phyloP scores from a whole-genome alignment of 1,284 basidiomycete species.

The Nidula niveotomentosa region DNA sequence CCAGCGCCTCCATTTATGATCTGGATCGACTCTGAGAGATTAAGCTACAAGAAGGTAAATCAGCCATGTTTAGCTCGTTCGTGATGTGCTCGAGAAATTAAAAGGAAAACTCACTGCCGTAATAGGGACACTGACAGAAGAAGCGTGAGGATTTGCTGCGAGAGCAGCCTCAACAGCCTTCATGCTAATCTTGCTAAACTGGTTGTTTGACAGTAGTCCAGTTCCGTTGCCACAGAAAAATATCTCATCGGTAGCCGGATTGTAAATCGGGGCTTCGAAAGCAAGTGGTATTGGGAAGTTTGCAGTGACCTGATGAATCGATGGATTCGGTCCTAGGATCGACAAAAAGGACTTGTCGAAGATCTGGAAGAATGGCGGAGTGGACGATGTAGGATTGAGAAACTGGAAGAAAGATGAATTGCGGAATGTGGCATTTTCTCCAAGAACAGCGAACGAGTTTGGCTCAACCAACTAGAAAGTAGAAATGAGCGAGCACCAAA shows the following conservation, averaged over 20 bases:
- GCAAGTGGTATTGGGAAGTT: conserved; percentile 65
- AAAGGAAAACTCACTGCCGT: conserved; percentile 41
- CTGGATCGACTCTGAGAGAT: conserved; percentile 45
- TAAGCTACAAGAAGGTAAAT: conserved; percentile 28
- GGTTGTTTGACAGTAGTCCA: conserved; percentile 45
- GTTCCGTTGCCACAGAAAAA: conserved; percentile 50
- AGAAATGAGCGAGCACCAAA: background rate
- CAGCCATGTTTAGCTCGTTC: no score
- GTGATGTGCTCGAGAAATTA: background rate
- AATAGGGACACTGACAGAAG: conserved; percentile 50
- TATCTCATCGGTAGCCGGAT: conserved; percentile 57
- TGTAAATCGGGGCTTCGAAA: conserved; percentile 74
- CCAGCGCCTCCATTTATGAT: conserved; percentile 81
- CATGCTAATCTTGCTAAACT: conserved; percentile 45
- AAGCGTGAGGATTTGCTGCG: conserved; percentile 20
- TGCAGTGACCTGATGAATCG: conserved; percentile 56
- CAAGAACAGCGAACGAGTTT: conserved; percentile 41
- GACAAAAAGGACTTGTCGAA: conserved; percentile 60
- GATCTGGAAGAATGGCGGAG: conserved; percentile 68
- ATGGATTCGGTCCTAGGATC: conserved; percentile 59
- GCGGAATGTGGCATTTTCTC: conserved; percentile 35
- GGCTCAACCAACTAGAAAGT: conserved; percentile 37
- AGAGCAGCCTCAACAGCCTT: conserved; percentile 40
- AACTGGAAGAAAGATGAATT: conserved; percentile 30
- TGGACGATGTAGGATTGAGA: conserved; percentile 43